phyloP scores from a whole-genome alignment of 306 rosid genomes.

The Argentina anserina region DNA sequence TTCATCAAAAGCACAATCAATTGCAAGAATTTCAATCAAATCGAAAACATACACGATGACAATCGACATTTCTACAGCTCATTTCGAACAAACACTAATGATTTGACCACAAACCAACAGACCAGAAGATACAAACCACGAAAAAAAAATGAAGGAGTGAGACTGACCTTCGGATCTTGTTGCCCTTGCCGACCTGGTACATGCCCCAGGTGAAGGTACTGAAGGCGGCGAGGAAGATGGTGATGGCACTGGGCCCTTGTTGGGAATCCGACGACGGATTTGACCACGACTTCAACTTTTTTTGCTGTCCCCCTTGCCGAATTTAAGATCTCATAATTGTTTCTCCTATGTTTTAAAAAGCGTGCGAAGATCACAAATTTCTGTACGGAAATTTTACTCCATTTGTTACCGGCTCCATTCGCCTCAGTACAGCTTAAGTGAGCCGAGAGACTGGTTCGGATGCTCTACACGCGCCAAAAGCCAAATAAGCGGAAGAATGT shows the following conservation, averaged over 20 bases:
- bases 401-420: too few species aligned
- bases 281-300: too few species aligned
- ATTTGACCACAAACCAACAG: background rate
- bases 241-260: slow-evolving; percentile 86
- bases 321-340: too few species aligned
- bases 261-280: slow-evolving; percentile 96
- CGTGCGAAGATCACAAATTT: too few species aligned
- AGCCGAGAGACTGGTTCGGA: too few species aligned
- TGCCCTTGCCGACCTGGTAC: slow-evolving; percentile 98
- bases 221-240: slow-evolving; percentile 68
- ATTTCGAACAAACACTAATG: background rate
- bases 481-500: too few species aligned
- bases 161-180: slow-evolving; percentile 82
- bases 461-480: too few species aligned
- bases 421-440: too few species aligned
- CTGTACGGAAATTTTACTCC: too few species aligned
- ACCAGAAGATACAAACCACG: background rate
- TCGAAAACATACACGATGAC: background rate
- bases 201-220: slow-evolving; percentile 94
- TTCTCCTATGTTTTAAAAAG: too few species aligned
- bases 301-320: too few species aligned
- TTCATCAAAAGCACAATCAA: background rate
- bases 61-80: background rate
- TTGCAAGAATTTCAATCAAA: background rate
- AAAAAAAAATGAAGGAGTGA: background rate